phyloP scores from a whole-genome alignment of 2,329 filamentous ascomycete genomes.

The Pleomassaria siparia region DNA sequence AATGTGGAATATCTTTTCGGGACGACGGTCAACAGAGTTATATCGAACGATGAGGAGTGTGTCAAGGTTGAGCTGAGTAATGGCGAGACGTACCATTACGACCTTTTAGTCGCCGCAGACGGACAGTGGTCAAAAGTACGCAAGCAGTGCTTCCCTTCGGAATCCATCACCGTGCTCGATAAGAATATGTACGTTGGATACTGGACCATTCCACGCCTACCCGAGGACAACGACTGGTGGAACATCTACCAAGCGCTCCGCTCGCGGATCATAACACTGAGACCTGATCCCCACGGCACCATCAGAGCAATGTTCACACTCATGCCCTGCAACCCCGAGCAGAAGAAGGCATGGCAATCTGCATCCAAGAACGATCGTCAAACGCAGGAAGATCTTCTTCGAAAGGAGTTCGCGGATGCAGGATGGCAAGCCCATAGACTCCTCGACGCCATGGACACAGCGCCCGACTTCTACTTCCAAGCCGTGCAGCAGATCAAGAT shows the following conservation, averaged over 20 bases:
- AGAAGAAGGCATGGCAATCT: constrained; percentile 18
- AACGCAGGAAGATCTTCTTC: constrained; percentile 43
- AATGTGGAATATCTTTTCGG: constrained; percentile 34
- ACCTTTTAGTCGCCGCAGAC: constrained; percentile 59
- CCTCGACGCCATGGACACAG: constrained; percentile 44
- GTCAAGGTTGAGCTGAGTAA: constrained; percentile 49
- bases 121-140: constrained; percentile 54
- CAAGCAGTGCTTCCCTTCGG: constrained; percentile 24
- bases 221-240: constrained; percentile 39
- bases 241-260: constrained; percentile 40
- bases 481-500: constrained; percentile 50
- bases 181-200: constrained; percentile 38
- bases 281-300: constrained; percentile 29
- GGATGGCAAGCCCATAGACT: constrained; percentile 52
- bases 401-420: constrained; percentile 31
- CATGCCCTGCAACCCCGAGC: constrained; percentile 20
- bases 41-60: constrained; percentile 35
- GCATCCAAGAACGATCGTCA: constrained; percentile 39
- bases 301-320: constrained; percentile 42
- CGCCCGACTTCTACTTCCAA: constrained; percentile 52
- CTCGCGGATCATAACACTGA: constrained; percentile 27
- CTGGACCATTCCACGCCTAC: constrained; percentile 38
- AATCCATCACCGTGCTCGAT: constrained; percentile 17
- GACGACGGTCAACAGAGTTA: constrained; percentile 15
- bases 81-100: constrained; percentile 48